Evolutionary conservation across 1,284 basidiomycete species (phyloP).

Genomic region (Rhodotorula sp.): DNA sequence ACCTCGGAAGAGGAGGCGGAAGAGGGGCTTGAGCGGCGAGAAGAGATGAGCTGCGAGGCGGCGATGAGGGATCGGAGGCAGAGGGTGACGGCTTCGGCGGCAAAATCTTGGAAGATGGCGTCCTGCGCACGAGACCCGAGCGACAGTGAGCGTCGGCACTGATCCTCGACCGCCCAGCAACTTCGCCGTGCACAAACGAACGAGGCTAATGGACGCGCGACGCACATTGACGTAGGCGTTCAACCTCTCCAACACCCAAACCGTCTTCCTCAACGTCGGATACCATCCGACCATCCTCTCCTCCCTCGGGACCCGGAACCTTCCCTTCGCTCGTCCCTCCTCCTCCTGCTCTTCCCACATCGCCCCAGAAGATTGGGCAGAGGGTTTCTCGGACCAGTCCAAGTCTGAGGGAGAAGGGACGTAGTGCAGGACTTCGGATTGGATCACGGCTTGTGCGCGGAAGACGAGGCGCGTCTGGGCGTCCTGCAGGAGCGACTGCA

Average conservation of each 20-base stretch:
- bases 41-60: constrained; percentile 64
- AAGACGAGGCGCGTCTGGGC: constrained; percentile 90
- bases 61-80: constrained; percentile 73
- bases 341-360: constrained; percentile 41
- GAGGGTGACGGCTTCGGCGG: constrained; percentile 78
- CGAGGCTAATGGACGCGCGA: not conserved
- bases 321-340: constrained; percentile 42
- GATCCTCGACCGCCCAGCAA: no score
- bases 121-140: constrained; percentile 55
- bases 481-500: constrained; percentile 87
- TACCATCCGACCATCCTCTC: constrained; percentile 82
- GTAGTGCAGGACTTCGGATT: constrained; percentile 80
- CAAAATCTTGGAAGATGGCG: constrained; percentile 87
- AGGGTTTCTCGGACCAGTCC: constrained; percentile 74
- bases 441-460: constrained; percentile 84
- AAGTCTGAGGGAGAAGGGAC: constrained; percentile 71
- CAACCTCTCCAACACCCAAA: constrained; percentile 82
- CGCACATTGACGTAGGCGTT: constrained; percentile 84
- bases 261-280: constrained; percentile 75
- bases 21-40: constrained; percentile 49
- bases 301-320: constrained; percentile 68
- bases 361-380: not conserved
- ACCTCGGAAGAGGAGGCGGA: not conserved
- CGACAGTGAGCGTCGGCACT: not conserved
- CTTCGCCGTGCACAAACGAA: not conserved